Evolutionary conservation across 305 asterid species (phyloP), one percentile per base, ranked within the genome.

Genomic region (Withania somnifera): DNA sequence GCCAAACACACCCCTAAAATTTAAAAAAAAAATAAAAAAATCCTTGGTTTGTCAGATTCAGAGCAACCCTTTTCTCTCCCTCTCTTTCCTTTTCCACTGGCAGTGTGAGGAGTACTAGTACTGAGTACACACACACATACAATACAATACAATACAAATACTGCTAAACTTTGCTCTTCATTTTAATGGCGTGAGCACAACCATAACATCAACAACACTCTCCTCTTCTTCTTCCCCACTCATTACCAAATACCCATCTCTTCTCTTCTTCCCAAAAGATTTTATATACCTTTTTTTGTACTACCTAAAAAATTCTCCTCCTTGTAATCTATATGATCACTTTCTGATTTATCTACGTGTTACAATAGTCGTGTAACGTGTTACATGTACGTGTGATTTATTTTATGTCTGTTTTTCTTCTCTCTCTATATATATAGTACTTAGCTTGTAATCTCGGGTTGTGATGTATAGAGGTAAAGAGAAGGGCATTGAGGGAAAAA

Each of bases 401-500:
- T 20, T 45, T 45, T 71, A 6, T 68, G 34, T 69, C 1, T 58
- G n/a, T 58, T 58, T 58, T 38, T 5, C 5, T 36, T 36, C 1
- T 36, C n/a, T 36, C 7, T 36, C 1, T n/a, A 34, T 58, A 58
- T 24, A 58, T 69, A 40, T 40, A 67, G 26, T 67, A 28, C n/a
- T n/a, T n/a, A 64, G 42, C 13, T 78, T 57, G 73, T 22, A 24
- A n/a, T 38, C 7, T 69, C 63, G 45, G 34, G 53, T 79, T 52
- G 56, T 87, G 77, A 85, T 87, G 88, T 83, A 83, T 83, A 58
- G 86, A 56, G 81, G 58, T 10, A 69, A 83, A 51, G 88, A 73
- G 6, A 82, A 45, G 60, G 75, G 75, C 51, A 50, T 79, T 60
- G 84, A 80, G 7, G 52, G 14, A 19, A 86, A 83, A 45, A 83